Conservation (phyloP, 1,284 basidiomycete species). For the Apiotrichum domesticum region DNA sequence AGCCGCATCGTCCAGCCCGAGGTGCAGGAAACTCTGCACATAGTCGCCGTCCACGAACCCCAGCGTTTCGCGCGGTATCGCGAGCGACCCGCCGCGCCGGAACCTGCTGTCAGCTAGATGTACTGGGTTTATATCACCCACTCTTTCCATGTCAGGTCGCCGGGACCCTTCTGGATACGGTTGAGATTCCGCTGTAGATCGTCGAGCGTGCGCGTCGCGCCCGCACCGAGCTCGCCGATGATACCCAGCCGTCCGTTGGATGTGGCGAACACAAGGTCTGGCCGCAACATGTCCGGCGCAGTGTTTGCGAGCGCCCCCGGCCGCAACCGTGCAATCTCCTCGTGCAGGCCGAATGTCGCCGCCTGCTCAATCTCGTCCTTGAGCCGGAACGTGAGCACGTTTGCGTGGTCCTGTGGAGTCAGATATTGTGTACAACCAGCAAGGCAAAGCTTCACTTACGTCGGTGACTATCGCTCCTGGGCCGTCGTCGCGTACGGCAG, state of each 20-base stretch:
- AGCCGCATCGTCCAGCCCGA: slow-evolving; percentile 29
- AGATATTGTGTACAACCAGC: not conserved
- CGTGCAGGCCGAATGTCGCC: slow-evolving; percentile 48
- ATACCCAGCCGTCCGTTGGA: slow-evolving; percentile 73
- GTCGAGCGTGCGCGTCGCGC: slow-evolving; percentile 60
- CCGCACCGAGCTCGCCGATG: slow-evolving; percentile 59
- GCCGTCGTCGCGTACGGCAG: slow-evolving; percentile 35
- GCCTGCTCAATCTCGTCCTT: slow-evolving; percentile 40
- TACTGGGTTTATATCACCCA: slow-evolving; percentile 41
- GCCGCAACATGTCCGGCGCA: slow-evolving; percentile 31
- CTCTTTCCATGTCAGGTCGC: slow-evolving; percentile 61
- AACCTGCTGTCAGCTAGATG: slow-evolving; percentile 50
- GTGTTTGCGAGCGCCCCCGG: slow-evolving; percentile 29
- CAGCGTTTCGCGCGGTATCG: slow-evolving; percentile 50
- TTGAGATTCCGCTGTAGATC: slow-evolving; percentile 73
- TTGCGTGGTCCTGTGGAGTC: slow-evolving; percentile 52
- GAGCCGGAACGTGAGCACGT: slow-evolving; percentile 58
- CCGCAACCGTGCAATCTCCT: slow-evolving; percentile 46
- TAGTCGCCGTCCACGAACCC: slow-evolving; percentile 91
- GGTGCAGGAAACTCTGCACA: slow-evolving; percentile 60
- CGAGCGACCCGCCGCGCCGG: slow-evolving; percentile 57
- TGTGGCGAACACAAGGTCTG: slow-evolving; percentile 71
- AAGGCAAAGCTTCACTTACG: slow-evolving; percentile 49
- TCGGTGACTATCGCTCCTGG: slow-evolving; percentile 66
- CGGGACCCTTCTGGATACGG: slow-evolving; percentile 54